These are phyloP conservation scores for Suillus decipiens DNA, from an alignment of 768 basidiomycete species.

Conservation along the genomic window DNA sequence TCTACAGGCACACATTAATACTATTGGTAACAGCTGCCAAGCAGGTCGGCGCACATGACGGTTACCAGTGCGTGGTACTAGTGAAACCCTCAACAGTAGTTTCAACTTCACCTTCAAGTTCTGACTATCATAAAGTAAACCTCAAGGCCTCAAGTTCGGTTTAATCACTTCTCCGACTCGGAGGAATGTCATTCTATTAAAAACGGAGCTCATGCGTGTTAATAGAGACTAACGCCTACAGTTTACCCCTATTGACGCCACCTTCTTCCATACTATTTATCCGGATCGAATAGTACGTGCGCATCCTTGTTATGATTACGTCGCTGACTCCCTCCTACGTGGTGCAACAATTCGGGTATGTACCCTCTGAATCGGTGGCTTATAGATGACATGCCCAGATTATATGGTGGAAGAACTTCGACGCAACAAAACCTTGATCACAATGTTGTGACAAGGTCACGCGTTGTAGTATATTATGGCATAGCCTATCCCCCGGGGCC, in stretches of 20 bases:
- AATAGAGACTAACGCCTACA: constrained; percentile 19
- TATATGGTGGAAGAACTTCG: constrained; percentile 52
- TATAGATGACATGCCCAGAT: constrained; percentile 43
- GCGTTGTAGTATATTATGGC: constrained; percentile 49
- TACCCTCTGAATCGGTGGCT: constrained; percentile 52
- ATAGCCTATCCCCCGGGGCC: constrained; percentile 48
- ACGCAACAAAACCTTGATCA: constrained; percentile 48
- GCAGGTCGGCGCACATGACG: neutral
- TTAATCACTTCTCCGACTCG: too few relatives aligned
- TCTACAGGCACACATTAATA: too few relatives aligned
- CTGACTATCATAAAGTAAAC: constrained; percentile 35
- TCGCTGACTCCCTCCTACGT: too few relatives aligned
- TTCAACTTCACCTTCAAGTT: constrained; percentile 36
- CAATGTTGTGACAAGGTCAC: neutral
- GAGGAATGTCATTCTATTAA: constrained; percentile 32
- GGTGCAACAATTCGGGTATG: constrained; percentile 53
- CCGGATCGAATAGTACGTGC: constrained; percentile 32
- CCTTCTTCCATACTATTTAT: constrained; percentile 28
- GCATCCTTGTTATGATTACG: too few relatives aligned
- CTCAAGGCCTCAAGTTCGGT: constrained; percentile 27
- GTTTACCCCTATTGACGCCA: constrained; percentile 27
- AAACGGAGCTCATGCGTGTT: neutral
- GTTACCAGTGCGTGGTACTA: constrained; percentile 13
- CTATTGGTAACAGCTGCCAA: neutral
- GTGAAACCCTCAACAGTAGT: constrained; percentile 32